Evolutionary conservation across 2,329 filamentous ascomycete genomes (phyloP).

Genomic region (Alternaria angustiovoidea): DNA sequence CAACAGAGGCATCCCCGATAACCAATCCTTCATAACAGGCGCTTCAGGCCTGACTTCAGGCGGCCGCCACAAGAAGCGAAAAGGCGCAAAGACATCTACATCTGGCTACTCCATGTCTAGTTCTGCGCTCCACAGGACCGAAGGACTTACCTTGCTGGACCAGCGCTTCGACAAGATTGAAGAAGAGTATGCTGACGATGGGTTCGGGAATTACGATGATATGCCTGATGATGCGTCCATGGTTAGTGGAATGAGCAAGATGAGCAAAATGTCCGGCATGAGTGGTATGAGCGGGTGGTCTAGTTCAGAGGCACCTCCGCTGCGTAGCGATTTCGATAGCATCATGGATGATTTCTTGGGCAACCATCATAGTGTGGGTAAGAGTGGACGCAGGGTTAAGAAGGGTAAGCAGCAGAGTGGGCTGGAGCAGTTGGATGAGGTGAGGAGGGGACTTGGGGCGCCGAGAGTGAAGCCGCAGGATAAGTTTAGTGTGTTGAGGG

Average conservation of each 20-base stretch:
- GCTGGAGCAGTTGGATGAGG: slow-evolving; percentile 88
- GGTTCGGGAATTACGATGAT: slow-evolving; percentile 34
- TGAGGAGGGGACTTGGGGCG: slow-evolving; percentile 80
- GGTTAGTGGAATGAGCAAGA: slow-evolving; percentile 59
- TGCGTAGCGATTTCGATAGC: slow-evolving; percentile 81
- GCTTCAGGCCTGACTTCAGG: slow-evolving; percentile 73
- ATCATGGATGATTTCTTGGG: slow-evolving; percentile 95
- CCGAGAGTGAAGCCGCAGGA: slow-evolving; percentile 59
- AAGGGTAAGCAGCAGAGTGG: slow-evolving; percentile 83
- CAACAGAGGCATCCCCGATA: slow-evolving; percentile 57
- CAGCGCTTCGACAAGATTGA: slow-evolving; percentile 91
- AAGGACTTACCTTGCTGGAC: slow-evolving; percentile 84
- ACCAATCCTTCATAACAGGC: slow-evolving; percentile 74
- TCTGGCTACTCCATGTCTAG: slow-evolving; percentile 93
- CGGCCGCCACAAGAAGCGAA: slow-evolving; percentile 89
- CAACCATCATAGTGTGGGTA: slow-evolving; percentile 73
- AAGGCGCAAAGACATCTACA: slow-evolving; percentile 87
- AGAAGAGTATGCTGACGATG: slow-evolving; percentile 70
- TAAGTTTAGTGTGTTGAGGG: slow-evolving; percentile 15
- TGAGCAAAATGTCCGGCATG: slow-evolving; percentile 53
- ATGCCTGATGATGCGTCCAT: slow-evolving; percentile 50
- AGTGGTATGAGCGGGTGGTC: slow-evolving; percentile 49
- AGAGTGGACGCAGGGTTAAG: slow-evolving; percentile 67
- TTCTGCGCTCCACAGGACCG: slow-evolving; percentile 84
- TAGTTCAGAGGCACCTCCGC: slow-evolving; percentile 57